Evolutionary conservation across 2,329 filamentous ascomycete species (phyloP).

Genomic region (Exophiala calicioides): DNA sequence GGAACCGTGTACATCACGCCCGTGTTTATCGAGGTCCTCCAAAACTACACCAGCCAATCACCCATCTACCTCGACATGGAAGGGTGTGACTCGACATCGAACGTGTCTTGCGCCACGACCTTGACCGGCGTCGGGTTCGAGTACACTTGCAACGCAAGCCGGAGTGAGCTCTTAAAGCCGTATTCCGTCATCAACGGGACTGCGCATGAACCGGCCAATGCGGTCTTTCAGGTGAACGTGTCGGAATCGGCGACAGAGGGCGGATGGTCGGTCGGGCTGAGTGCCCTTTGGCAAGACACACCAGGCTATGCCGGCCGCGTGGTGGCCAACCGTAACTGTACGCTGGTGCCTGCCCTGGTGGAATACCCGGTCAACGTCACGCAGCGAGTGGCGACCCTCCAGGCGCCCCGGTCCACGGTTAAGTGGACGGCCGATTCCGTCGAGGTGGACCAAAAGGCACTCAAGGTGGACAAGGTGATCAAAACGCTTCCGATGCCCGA

Average conservation of each 20-base stretch:
- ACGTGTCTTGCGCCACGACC: slow-evolving; percentile 6
- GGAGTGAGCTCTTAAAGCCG: slow-evolving; percentile 2
- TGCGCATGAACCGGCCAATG: not conserved
- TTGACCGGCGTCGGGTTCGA: slow-evolving; percentile 10
- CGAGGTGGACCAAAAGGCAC: not conserved
- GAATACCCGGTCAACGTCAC: slow-evolving; percentile 14
- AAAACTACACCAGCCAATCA: slow-evolving; percentile 9
- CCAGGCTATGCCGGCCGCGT: not conserved
- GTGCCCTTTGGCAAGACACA: slow-evolving; percentile 10
- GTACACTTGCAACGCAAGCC: slow-evolving; percentile 11
- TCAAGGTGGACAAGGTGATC: slow-evolving; percentile 6
- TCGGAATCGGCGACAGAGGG: not conserved
- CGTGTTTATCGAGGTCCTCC: slow-evolving; percentile 7
- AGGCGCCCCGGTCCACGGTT: slow-evolving; percentile 4
- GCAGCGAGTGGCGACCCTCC: slow-evolving; percentile 5
- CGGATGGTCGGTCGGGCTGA: not conserved
- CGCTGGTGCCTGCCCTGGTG: slow-evolving; percentile 6
- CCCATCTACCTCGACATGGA: slow-evolving; percentile 7
- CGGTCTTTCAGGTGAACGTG: slow-evolving; percentile 4
- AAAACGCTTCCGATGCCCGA: slow-evolving; percentile 1
- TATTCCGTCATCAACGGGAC: not conserved
- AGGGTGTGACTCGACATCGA: slow-evolving; percentile 10
- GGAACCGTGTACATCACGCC: slow-evolving; percentile 4
- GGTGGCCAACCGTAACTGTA: slow-evolving; percentile 8
- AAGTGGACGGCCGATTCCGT: not conserved